Base-by-base conservation (phyloP, 345 rosid species). In the Corchorus olitorius region DNA sequence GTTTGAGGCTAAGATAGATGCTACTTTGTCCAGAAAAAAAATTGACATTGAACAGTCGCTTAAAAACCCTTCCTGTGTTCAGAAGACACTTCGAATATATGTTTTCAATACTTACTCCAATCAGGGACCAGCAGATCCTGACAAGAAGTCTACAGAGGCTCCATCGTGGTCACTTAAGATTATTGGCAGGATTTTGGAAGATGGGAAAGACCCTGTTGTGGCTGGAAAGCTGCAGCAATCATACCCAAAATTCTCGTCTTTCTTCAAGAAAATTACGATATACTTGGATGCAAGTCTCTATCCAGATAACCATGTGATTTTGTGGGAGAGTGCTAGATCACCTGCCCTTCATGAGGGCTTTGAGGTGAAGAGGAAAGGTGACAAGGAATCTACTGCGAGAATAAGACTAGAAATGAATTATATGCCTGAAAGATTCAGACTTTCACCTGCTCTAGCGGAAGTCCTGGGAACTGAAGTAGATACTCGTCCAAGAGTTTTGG, bases 291-390 rank as follows among this genome's bases (percentile, higher is more conserved):
- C 85, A 78, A 83, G 81, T 80, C 83, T 89, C 15, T 89, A 85
- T 79, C 88, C 89, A 6, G 88, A 87, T 73, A 89, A 81, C 64
- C 89, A 87, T 37, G 88, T 89, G 33, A 87, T 89, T 67, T 65
- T 87, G 35, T 89, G 92, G 89, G 90, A 89, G 78, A 84, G 83
- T 81, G 72, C 85, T 60, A 82, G 89, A 19, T 87, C 90, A 0
- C 86, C 90, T 60, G 87, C 75, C 54, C 87, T 85, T 54, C 88
- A 78, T 11, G 92, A 89, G 69, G 92, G 90, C 53, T 87, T 89
- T 78, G 92, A 89, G 85, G 84, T 89, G 61, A 89, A 87, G 84
- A 85, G 90, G 62, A 89, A 87, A 80, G 92, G 92, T 45, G 80
- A 84, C 73, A 85, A 87, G 79, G 92, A 89, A 78, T 89, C 88